Evolutionary conservation across 345 rosid genomes (phyloP), one percentile per base, ranked within the genome.

Genomic region (Moricandia arvensis): DNA sequence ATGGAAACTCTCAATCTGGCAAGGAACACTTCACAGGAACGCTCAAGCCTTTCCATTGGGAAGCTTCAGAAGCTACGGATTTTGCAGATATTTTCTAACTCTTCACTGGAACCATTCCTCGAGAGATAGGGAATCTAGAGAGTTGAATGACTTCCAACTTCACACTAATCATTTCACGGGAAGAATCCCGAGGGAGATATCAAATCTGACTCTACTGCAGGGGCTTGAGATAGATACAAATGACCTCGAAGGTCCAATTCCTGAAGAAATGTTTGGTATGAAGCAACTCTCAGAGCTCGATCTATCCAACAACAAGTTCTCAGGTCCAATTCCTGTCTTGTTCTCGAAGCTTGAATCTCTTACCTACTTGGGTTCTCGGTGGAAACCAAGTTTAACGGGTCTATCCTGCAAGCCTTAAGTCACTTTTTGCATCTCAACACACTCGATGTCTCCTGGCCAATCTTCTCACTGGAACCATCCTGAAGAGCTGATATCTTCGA

Each of bases 371-470:
- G 77, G 81, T 68, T 88, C 91, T 68, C 77, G 75, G 75, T 15
- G 83, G 85, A 47, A 93, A 93, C 88, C 88, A 68, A 68, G 84
- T 75, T 93, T 24, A 87, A 85, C 4, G 98, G 96, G 6, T 85
- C 91, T 10, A 87, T 93, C 68, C 98, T 15, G 27, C 27, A 41
- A 83, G 89, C 77, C 75, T 93, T 64, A 82, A 70, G 57, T 53
- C 75, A 33, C 86, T 91, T 34, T 34, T 55, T 38, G 21, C 81
- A 82, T 1, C 86, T 93, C 24, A 60, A 74, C 76, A 30, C 87
- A 5, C 63, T 91, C 3, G 98, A 93, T 82, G 80, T 93, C 80
- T 93, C 97, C 3, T n/a, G n/a, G 76, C 80, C 71, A 91, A 93
- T 83, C 85, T 74, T 41, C 86, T 93, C 70, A 78, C 82, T 1